Evolutionary conservation across 2,329 filamentous ascomycete genomes (phyloP), one percentile per base, ranked within the genome.

Genomic region (Cladosporium colombiae): DNA sequence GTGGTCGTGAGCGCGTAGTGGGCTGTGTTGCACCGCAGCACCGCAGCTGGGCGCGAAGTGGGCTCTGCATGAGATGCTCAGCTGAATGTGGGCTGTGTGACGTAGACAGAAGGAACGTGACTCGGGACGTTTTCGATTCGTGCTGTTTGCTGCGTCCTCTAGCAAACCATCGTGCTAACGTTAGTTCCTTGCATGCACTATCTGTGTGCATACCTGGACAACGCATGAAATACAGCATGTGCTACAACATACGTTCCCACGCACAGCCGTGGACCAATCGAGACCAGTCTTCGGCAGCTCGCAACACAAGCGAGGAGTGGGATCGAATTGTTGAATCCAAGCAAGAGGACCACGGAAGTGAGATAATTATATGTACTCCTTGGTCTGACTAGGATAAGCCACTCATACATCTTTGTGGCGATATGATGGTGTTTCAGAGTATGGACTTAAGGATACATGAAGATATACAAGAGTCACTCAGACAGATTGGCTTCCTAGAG

Each of bases 81-180:
- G 52, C 52, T 55, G 52, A 55, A 55, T 44, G 50, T 50, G 52
- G 52, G 52, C 52, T 55, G 31, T 55, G 44, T 25, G 70, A 91
- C 88, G 86, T 67, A 91, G 88, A 78, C 88, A 87, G 73, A 82
- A 27, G 23, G 50, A 31, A 40, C 55, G 35, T 58, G 55, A 40
- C 31, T 29, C 27, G 27, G 27, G 21, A n/a, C 33, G 55, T 55
- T 33, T 11, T 55, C 50, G 16, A 29, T 29, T 52, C 49, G 25
- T 53, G 52, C 29, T 58, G 55, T 58, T 37, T 58, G 35, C 55
- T 58, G 29, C 50, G 5, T 11, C 40, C 40, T 46, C n/a, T 21
- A 46, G 40, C 40, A 46, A 21, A 46, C 40, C n/a, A 46, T n/a
- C n/a, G 10, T 4, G 40, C 21, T n/a, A n/a, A n/a, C n/a, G n/a